These are phyloP conservation scores for Themeda triandra DNA, from an alignment of 176 grass and related monocot genomes.

Conservation along the genomic window DNA sequence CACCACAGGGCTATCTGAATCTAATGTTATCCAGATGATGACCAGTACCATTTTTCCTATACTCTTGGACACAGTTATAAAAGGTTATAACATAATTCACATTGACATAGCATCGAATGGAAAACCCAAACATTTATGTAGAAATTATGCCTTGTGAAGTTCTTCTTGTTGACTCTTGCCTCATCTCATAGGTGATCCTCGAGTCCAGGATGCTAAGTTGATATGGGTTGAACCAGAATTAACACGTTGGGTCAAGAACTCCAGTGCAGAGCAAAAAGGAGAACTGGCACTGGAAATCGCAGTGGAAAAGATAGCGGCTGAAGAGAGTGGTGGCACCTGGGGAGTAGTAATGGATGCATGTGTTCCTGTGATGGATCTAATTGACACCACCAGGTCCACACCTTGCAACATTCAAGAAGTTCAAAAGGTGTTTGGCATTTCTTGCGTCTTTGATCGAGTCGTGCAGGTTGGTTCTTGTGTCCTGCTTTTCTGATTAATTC, in stretches of 20 bases:
- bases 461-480: conserved; percentile 37
- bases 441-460: conserved; percentile 34
- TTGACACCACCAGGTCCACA: conserved; percentile 54
- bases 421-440: conserved; percentile 51
- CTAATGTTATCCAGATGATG: conserved; percentile 44
- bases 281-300: conserved; percentile 53
- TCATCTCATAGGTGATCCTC: conserved; percentile 48
- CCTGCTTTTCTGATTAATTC: conserved; percentile 24
- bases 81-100: conserved; percentile 47
- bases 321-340: conserved; percentile 41
- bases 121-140: conserved; percentile 2
- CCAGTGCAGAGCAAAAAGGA: conserved; percentile 32
- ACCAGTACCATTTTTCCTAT: conserved; percentile 41
- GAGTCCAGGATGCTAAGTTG: conserved; percentile 50
- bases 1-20: conserved; percentile 37
- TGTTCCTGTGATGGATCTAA: conserved; percentile 64
- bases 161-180: conserved; percentile 12
- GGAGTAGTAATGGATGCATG: conserved; percentile 56
- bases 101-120: conserved; percentile 8
- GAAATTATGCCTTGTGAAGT: not conserved
- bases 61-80: conserved; percentile 59
- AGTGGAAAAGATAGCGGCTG: conserved; percentile 29
- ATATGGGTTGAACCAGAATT: conserved; percentile 47
- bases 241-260: conserved; percentile 45
- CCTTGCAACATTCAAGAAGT: conserved; percentile 52